Evolutionary conservation across 2,329 filamentous ascomycete species (phyloP), one percentile per base, ranked within the genome.

Genomic region (Trichoderma atrobrunneum): DNA sequence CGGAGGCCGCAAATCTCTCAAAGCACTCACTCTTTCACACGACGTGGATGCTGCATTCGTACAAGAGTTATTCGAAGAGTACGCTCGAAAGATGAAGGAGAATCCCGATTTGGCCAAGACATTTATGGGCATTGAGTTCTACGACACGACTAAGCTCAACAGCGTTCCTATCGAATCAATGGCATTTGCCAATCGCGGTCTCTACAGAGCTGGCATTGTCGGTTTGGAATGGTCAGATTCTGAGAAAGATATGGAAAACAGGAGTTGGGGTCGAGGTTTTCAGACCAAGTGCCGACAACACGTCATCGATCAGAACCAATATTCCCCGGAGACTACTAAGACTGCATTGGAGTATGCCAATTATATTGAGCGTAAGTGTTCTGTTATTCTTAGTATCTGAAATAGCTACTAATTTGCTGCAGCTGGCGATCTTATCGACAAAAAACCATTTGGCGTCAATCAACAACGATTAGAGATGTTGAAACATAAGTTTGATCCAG

Each of bases 1-100:
- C 32, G 79, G 82, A 2, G 80, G 80, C 62, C 79, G 82, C 4
- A 80, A 78, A 57, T 73, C 77, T 12, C 74, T 83, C 72, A 83
- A 85, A 72, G 83, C 83, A 1, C 76, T 83, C 3, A 85, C 82
- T 57, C 81, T 82, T 73, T 77, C 80, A 5, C 79, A 84, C 30
- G 84, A 85, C 0, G 75, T 87, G 0, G 62, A 74, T n/a, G 54
- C 72, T 1, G 57, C 26, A 39, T 51, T 61, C 36, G 57, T 70
- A 7, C 57, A 70, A 3, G 67, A 54, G 3, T 16, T 70, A 5
- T 70, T 54, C 16, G 26, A 78, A 78, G 24, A 76, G 76, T 6
- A 73, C 73, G 0, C 82, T 75, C 79, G 26, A 74, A 80, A 70
- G 72, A 75, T 7, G 7, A 75, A 79, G 2, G 74, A 68, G 2